These are phyloP conservation scores for Verticillium tricorpus DNA, from an alignment of 2,329 filamentous ascomycete genomes.

Conservation along the genomic window DNA sequence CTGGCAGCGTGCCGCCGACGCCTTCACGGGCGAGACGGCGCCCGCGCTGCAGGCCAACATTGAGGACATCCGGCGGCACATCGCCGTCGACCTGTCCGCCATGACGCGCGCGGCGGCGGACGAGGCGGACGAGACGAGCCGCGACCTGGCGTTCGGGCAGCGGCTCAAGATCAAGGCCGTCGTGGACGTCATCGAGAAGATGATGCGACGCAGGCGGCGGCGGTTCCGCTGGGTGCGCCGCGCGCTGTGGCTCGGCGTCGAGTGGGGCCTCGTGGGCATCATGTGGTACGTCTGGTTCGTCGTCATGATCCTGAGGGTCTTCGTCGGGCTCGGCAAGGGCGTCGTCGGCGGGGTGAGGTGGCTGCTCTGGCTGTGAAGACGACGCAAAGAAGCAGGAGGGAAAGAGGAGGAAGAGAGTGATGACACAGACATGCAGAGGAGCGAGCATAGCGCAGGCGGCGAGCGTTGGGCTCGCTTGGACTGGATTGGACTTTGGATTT, in stretches of 20 bases:
- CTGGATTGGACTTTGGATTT: background rate
- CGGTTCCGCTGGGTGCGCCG: constrained; percentile 70
- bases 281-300: constrained; percentile 96
- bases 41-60: constrained; percentile 46
- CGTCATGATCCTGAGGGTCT: constrained; percentile 68
- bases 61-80: constrained; percentile 39
- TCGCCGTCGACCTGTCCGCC: constrained; percentile 49
- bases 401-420: background rate
- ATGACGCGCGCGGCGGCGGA: constrained; percentile 67
- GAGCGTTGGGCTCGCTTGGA: background rate
- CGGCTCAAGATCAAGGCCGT: constrained; percentile 78
- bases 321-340: constrained; percentile 59
- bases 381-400: background rate
- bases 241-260: constrained; percentile 74
- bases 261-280: constrained; percentile 82
- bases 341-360: constrained; percentile 62
- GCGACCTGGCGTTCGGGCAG: constrained; percentile 71
- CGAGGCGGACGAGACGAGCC: constrained; percentile 73
- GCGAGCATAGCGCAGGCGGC: background rate
- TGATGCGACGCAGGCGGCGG: constrained; percentile 63
- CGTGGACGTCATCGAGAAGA: constrained; percentile 72
- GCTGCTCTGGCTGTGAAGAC: constrained; percentile 69
- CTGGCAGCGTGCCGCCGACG: constrained; percentile 57
- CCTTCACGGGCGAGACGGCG: constrained; percentile 53
- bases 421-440: background rate